These are phyloP conservation scores for Alternaria angustiovoidea DNA, from an alignment of 2,329 filamentous ascomycete species.

Conservation along the genomic window DNA sequence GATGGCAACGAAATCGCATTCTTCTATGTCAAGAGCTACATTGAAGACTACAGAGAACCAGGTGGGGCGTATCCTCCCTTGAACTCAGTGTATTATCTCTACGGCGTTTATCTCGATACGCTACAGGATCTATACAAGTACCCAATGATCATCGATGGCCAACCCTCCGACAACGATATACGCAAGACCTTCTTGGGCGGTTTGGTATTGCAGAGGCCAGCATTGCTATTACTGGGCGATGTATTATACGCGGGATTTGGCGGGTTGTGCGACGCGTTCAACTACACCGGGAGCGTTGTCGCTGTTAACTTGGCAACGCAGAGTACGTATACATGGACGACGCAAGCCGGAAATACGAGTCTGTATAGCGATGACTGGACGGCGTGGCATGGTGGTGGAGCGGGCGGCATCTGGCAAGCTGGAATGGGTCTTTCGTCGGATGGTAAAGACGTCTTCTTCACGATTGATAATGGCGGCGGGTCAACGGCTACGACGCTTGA, in stretches of 20 bases:
- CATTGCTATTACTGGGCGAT: slow-evolving; percentile 56
- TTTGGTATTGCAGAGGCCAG: slow-evolving; percentile 61
- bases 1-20: slow-evolving; percentile 43
- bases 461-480: slow-evolving; percentile 23
- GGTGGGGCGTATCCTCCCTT: slow-evolving; percentile 40
- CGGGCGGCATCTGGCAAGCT: slow-evolving; percentile 28
- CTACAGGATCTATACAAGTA: slow-evolving; percentile 54
- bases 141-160: slow-evolving; percentile 60
- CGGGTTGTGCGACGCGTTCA: slow-evolving; percentile 64
- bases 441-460: slow-evolving; percentile 30
- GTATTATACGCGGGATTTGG: slow-evolving; percentile 63
- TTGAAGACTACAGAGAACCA: slow-evolving; percentile 33
- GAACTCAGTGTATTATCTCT: slow-evolving; percentile 54
- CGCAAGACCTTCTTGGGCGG: slow-evolving; percentile 62
- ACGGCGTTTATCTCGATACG: slow-evolving; percentile 52
- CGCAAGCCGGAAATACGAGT: slow-evolving; percentile 23
- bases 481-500: slow-evolving; percentile 7
- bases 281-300: slow-evolving; percentile 57
- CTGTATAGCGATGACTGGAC: slow-evolving; percentile 27
- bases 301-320: slow-evolving; percentile 26
- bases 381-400: slow-evolving; percentile 27
- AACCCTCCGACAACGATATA: slow-evolving; percentile 57
- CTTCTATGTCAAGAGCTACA: slow-evolving; percentile 40
- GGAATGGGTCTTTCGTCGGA: slow-evolving; percentile 27
- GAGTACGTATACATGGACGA: slow-evolving; percentile 24